Conservation (phyloP, 768 basidiomycete genomes). For the Porpolomopsis calyptriformis region DNA sequence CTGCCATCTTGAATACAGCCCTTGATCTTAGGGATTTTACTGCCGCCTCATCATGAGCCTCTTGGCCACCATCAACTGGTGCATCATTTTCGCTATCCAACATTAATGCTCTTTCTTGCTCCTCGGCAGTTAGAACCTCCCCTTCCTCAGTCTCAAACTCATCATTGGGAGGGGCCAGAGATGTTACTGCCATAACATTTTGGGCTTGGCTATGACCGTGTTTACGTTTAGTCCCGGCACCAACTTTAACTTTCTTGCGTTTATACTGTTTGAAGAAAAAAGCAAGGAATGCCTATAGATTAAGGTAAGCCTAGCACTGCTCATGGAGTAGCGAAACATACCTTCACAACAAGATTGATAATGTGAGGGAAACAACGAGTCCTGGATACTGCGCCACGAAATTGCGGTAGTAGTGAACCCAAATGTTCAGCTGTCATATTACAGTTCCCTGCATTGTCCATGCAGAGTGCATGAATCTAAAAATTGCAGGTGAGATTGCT, state of each 20-base stretch:
- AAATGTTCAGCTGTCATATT: constrained; percentile 15
- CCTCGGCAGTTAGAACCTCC: too few relatives aligned
- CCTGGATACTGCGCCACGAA: constrained; percentile 10
- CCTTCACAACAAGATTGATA: constrained; percentile 23
- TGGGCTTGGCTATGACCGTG: too few relatives aligned
- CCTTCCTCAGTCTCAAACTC: too few relatives aligned
- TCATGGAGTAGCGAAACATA: neutral
- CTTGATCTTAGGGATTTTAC: neutral
- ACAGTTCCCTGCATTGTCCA: too few relatives aligned
- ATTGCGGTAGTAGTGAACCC: constrained; percentile 10
- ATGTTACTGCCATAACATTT: too few relatives aligned
- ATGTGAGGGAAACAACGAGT: constrained; percentile 22
- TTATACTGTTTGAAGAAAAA: neutral
- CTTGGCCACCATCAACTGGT: neutral
- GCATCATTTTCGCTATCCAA: neutral
- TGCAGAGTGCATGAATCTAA: too few relatives aligned
- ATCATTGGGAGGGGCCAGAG: too few relatives aligned
- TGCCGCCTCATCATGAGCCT: neutral
- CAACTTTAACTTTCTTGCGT: too few relatives aligned
- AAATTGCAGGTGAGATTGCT: too few relatives aligned
- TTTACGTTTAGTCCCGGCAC: too few relatives aligned
- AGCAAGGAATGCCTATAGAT: neutral
- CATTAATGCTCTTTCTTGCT: neutral
- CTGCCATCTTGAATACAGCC: neutral
- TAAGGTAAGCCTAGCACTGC: neutral